Evolutionary conservation across 805 yeast genomes (phyloP).

Genomic region (Candida jianshihensis): DNA sequence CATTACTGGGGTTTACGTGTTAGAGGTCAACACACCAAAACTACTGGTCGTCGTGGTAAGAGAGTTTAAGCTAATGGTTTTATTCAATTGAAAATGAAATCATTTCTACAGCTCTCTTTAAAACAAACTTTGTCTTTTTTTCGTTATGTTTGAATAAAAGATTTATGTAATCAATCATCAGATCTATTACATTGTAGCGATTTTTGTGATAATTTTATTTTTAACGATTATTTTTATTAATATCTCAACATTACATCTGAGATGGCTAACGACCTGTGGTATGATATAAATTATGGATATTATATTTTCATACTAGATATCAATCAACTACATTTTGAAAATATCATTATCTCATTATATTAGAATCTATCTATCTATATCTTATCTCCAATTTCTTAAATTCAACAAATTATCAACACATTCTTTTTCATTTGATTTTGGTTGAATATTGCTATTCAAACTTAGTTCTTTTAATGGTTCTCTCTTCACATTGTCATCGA

Average conservation of each 20-base stretch:
- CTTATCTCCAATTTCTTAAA: slow-evolving; percentile 7
- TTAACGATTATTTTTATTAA: too few species aligned
- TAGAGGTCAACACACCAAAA: slow-evolving; percentile 99
- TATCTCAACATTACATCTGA: too few species aligned
- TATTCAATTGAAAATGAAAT: background rate
- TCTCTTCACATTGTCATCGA: slow-evolving; percentile 5
- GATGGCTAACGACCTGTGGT: too few species aligned
- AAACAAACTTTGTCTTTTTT: background rate
- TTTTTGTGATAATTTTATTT: background rate
- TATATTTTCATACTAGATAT: too few species aligned
- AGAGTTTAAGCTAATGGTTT: slow-evolving; percentile 10
- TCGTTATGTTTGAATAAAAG: background rate
- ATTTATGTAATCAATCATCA: background rate
- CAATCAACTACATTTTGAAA: too few species aligned
- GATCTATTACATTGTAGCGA: background rate
- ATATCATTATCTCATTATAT: too few species aligned
- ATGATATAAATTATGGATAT: too few species aligned
- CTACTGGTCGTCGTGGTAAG: slow-evolving; percentile 94
- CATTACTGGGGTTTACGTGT: slow-evolving; percentile 99
- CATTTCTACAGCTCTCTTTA: background rate
- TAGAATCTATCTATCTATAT: background rate
- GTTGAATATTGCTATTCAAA: slow-evolving; percentile 3
- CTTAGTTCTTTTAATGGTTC: slow-evolving; percentile 11
- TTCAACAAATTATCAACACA: slow-evolving; percentile 12
- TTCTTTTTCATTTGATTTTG: slow-evolving; percentile 9